Evolutionary conservation across 805 yeast species (phyloP).

Genomic region (Groenewaldozyma tartarivorans): DNA sequence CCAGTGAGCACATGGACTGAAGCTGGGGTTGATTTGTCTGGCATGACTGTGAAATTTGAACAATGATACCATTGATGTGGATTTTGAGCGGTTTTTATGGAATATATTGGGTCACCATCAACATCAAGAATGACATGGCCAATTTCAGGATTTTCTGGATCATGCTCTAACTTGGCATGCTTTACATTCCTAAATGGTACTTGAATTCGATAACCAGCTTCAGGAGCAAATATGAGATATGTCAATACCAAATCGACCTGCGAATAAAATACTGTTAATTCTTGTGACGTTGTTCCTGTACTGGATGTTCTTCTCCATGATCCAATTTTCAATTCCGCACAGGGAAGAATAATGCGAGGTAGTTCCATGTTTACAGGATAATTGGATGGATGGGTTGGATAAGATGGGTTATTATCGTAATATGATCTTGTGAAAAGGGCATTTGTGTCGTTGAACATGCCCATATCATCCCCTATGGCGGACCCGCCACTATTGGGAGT

Average conservation of each 20-base stretch:
- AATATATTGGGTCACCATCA: conserved; percentile 10
- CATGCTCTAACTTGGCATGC: conserved; percentile 4
- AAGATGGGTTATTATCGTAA: not conserved
- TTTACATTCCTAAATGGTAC: conserved; percentile 9
- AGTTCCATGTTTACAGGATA: not conserved
- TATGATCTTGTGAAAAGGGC: not conserved
- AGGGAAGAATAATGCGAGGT: conserved; percentile 5
- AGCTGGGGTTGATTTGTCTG: conserved; percentile 10
- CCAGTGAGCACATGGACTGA: conserved; percentile 12
- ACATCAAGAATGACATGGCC: conserved; percentile 13
- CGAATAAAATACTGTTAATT: conserved; percentile 11
- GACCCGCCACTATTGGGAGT: not conserved
- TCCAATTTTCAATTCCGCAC: conserved; percentile 7
- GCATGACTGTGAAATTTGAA: conserved; percentile 13
- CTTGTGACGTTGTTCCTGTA: conserved; percentile 6
- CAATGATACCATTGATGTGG: conserved; percentile 11
- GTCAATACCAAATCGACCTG: conserved; percentile 10
- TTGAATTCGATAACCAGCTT: conserved; percentile 10
- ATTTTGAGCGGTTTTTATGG: conserved; percentile 4
- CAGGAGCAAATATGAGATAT: conserved; percentile 9
- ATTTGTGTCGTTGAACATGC: not conserved
- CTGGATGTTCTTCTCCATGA: conserved; percentile 7
- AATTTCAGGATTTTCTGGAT: conserved; percentile 2
- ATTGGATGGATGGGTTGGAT: not conserved
- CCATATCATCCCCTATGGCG: not conserved